Evolutionary conservation across 495 filamentous ascomycete species (phyloP), one percentile per base, ranked within the genome.

Genomic region (Chaetomidium leptoderma): DNA sequence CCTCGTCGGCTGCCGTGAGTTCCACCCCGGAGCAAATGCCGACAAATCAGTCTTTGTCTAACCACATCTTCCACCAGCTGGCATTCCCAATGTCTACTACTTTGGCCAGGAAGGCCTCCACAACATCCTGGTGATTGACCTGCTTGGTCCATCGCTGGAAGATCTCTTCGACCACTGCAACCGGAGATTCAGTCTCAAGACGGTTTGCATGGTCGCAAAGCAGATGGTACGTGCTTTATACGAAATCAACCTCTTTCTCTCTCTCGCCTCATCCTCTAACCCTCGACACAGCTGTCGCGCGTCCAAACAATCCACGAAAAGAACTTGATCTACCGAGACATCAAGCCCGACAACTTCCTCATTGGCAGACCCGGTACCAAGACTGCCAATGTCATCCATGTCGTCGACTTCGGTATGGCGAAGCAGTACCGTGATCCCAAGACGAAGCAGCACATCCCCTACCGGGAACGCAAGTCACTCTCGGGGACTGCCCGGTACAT

Each of bases 281-380:
- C 63, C 53, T 29, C 37, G 16, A 3, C 36, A 11, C 59, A 68
- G 91, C 81, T 99, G 39, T 99, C 95, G 36, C 84, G 93, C 55
- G 95, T 99, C 26, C 93, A 99, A 81, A 99, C 93, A 0, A 99
- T 99, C 59, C 93, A 99, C 74, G 93, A 99, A 76, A 99, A 97
- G 83, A 99, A 99, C 71, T 80, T 97, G 37, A 99, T 99, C 66
- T 99, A 99, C 73, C 88, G 93, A 54, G 93, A 99, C 70, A 99
- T 99, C 77, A 99, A 99, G 73, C 93, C 93, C 13, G 93, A 99
- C 76, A 99, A 99, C 76, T 99, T 99, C 77, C 85, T 99, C 52
- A 97, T 97, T 67, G 93, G 93, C 37, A 85, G 92, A n/a, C 91
- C 91, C 0, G 84, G 82, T 63, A 88, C 90, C 46, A 99, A 99